Evolutionary conservation across 306 rosid species (phyloP), one percentile per base, ranked within the genome.

Genomic region (Quercus ilex): DNA sequence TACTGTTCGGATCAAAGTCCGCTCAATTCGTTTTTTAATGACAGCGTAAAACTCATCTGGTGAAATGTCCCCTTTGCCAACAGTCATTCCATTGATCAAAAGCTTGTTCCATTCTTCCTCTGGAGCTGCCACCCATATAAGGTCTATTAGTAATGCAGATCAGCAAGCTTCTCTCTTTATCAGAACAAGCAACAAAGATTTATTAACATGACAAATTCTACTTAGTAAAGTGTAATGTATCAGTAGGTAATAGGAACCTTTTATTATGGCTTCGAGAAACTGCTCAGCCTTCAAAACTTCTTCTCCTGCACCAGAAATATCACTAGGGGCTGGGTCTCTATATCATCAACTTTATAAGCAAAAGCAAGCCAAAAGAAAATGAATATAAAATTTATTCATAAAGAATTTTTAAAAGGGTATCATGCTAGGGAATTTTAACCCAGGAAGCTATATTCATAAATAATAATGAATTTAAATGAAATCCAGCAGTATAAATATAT

Each of bases 1-100:
- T 86, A 95, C 99, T 2, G 98, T 95, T 91, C 97, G 85, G 56
- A 95, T 95, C 81, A 95, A 86, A 86, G 87, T 88, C 78, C 97
- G 93, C 83, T 92, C 99, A 73, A 81, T 84, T 82, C 97, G 90
- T 87, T 95, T 95, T 86, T 89, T 92, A n/a, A 88, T n/a, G 73
- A 87, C 95, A 23, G 89, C 85, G 67, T 74, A 72, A 75, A 94
- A 82, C 74, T 91, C 99, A 52, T 89, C 90, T 0, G 92, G 95
- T 18, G 90, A 83, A 82, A 90, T 73, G 43, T 90, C 90, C 74
- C 97, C 97, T 49, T 86, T 85, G 56, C 97, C 95, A 68, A 92
- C 63, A 21, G 93, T 90, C 81, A 94, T 69, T 81, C 99, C 99
- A 3, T 89, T 82, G 59, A 92, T 79, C 85, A 94, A 85, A 69